These are phyloP conservation scores for Xylaria sp. DNA, from an alignment of 2,329 filamentous ascomycete genomes.

Conservation along the genomic window DNA sequence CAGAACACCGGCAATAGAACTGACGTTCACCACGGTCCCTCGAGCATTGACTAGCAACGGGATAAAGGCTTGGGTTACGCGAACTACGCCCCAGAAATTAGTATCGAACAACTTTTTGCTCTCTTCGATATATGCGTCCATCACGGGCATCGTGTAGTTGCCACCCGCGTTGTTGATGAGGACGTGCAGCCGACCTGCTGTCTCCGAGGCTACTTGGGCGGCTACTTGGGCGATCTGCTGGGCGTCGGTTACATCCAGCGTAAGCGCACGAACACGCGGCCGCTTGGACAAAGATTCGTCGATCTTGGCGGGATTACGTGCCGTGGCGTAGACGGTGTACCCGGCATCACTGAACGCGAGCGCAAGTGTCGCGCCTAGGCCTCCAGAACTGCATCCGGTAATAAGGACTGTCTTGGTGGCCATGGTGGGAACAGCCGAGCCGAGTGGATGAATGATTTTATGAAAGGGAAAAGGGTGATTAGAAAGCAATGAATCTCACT, in stretches of 20 bases:
- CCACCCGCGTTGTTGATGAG: conserved; percentile 25
- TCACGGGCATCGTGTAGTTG: conserved; percentile 13
- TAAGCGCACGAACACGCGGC: conserved; percentile 31
- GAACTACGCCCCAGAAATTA: conserved; percentile 1
- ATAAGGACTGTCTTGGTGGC: conserved; percentile 12
- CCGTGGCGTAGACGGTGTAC: conserved; percentile 16
- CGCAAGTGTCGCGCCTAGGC: conserved; percentile 7
- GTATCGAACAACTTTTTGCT: conserved; percentile 13
- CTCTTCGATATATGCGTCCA: conserved; percentile 14
- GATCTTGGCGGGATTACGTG: conserved; percentile 27
- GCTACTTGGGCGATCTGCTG: conserved; percentile 25
- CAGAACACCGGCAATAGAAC: conserved; percentile 25
- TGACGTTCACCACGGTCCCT: conserved; percentile 4
- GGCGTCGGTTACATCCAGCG: conserved; percentile 12
- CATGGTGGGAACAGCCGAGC: background rate
- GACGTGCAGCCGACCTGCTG: conserved; percentile 8
- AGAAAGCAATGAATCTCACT: background rate
- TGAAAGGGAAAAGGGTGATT: background rate
- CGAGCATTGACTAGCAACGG: background rate
- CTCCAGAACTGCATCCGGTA: conserved; percentile 18
- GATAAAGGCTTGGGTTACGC: conserved; percentile 5
- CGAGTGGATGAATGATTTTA: background rate
- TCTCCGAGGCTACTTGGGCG: background rate
- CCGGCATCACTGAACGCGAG: background rate
- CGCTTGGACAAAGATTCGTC: conserved; percentile 28